These are phyloP conservation scores for Umbelopsis isabellina DNA, from an alignment of 192 early-diverging fungal genomes.

Conservation along the genomic window DNA sequence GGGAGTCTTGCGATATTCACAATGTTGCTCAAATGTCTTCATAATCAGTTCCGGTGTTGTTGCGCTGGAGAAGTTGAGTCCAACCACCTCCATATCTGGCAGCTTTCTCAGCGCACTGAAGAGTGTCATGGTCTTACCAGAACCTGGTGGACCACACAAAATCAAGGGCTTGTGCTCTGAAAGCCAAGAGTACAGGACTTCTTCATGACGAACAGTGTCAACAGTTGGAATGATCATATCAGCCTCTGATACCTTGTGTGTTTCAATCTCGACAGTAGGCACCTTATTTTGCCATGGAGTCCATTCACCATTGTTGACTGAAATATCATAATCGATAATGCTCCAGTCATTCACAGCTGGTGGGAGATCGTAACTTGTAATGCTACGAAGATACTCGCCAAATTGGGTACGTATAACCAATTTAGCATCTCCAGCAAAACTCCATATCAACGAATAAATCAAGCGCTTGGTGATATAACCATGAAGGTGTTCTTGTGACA, in stretches of 20 bases:
- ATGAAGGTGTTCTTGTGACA: slow-evolving; percentile 77
- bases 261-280: slow-evolving; percentile 93
- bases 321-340: slow-evolving; percentile 92
- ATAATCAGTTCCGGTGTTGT: slow-evolving; percentile 95
- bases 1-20: slow-evolving; percentile 96
- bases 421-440: slow-evolving; percentile 90
- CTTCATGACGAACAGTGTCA: slow-evolving; percentile 98
- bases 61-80: slow-evolving; percentile 98
- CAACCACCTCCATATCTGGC: slow-evolving; percentile 95
- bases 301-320: slow-evolving; percentile 83
- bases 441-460: slow-evolving; percentile 86
- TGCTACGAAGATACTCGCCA: slow-evolving; percentile 80
- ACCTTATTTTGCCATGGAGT: slow-evolving; percentile 88
- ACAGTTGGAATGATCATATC: slow-evolving; percentile 98
- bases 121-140: slow-evolving; percentile 99
- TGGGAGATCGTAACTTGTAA: slow-evolving; percentile 78
- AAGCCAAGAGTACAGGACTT: slow-evolving; percentile 93
- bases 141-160: slow-evolving; percentile 98
- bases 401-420: slow-evolving; percentile 71
- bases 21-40: slow-evolving; percentile 96
- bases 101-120: slow-evolving; percentile 93
- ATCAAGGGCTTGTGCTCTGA: slow-evolving; percentile 94
- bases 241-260: slow-evolving; percentile 85
- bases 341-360: slow-evolving; percentile 46
- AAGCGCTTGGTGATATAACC: slow-evolving; percentile 84